Percentiles rank a stretch among this genome's conserved stretches.
phyloP scores from a whole-genome alignment of 2,329 filamentous ascomycete genomes.

The Cercospora sp. region DNA sequence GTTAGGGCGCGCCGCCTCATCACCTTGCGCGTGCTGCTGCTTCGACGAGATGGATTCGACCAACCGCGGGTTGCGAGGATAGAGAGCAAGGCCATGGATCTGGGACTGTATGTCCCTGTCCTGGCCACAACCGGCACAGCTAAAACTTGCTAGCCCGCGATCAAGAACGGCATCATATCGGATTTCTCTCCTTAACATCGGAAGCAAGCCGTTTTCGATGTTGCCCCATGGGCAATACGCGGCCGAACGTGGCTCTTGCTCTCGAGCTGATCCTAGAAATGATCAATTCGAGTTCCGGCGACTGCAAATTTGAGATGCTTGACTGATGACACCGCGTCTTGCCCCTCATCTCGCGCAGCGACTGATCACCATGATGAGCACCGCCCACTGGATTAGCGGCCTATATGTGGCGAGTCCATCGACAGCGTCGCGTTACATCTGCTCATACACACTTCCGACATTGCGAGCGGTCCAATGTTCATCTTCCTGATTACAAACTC shows the following conservation, averaged over 20 bases:
- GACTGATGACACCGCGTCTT: not conserved
- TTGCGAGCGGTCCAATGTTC: not conserved
- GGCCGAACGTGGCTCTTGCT: not conserved
- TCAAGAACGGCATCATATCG: not conserved
- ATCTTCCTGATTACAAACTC: not conserved
- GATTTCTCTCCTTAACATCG: not conserved
- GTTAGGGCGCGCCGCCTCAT: not conserved
- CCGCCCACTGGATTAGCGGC: not conserved
- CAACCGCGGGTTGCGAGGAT: not conserved
- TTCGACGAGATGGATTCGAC: not conserved
- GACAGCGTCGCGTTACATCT: not conserved
- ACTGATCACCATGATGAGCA: not conserved
- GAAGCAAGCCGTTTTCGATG: not conserved
- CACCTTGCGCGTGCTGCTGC: not conserved
- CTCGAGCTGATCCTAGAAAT: not conserved
- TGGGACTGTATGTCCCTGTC: not conserved
- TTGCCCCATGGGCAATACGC: not conserved
- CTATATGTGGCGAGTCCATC: not conserved
- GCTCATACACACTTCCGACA: not conserved
- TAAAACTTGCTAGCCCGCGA: not conserved
- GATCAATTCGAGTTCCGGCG: not conserved
- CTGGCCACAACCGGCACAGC: not conserved
- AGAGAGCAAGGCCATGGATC: not conserved
- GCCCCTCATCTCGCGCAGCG: not conserved
- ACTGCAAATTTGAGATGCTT: not conserved